These are phyloP conservation scores for Brettanomyces nanus DNA, from an alignment of 805 yeast genomes.

Conservation along the genomic window DNA sequence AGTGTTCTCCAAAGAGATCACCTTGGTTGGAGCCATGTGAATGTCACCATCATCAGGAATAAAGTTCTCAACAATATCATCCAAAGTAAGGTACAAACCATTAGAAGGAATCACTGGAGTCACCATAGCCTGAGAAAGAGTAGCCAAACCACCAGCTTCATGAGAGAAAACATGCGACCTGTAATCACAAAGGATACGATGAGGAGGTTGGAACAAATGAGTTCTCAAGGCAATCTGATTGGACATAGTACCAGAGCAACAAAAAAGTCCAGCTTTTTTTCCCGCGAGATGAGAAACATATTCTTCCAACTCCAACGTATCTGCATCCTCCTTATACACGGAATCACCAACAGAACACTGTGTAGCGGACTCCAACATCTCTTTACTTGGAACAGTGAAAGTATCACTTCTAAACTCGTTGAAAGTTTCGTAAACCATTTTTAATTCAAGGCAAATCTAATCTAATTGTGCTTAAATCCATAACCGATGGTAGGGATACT, in stretches of 20 bases:
- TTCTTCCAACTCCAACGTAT: slow-evolving; percentile 56
- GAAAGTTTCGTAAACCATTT: slow-evolving; percentile 12
- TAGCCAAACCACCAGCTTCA: slow-evolving; percentile 90
- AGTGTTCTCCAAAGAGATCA: slow-evolving; percentile 83
- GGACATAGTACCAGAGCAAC: slow-evolving; percentile 85
- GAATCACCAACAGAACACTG: slow-evolving; percentile 70
- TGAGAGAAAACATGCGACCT: slow-evolving; percentile 75
- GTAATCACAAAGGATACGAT: slow-evolving; percentile 77
- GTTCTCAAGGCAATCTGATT: slow-evolving; percentile 81
- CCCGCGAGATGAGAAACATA: slow-evolving; percentile 65
- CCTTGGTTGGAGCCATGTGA: slow-evolving; percentile 81
- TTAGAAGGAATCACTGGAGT: slow-evolving; percentile 72
- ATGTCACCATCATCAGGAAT: slow-evolving; percentile 73
- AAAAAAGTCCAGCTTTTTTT: slow-evolving; percentile 71
- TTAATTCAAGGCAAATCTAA: too few species aligned
- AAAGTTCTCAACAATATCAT: slow-evolving; percentile 59
- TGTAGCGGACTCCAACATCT: slow-evolving; percentile 57
- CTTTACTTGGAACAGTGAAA: slow-evolving; percentile 76
- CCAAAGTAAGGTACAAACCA: slow-evolving; percentile 69
- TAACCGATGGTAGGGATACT: too few species aligned
- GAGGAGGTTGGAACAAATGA: slow-evolving; percentile 74
- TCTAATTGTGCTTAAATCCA: too few species aligned
- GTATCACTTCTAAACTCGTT: slow-evolving; percentile 73
- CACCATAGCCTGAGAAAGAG: slow-evolving; percentile 88
- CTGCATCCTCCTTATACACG: slow-evolving; percentile 78